Percentiles rank a stretch among this genome's conserved stretches.
These are phyloP conservation scores for Ogataea zsoltii DNA, from an alignment of 805 yeast genomes.

Conservation along the genomic window DNA sequence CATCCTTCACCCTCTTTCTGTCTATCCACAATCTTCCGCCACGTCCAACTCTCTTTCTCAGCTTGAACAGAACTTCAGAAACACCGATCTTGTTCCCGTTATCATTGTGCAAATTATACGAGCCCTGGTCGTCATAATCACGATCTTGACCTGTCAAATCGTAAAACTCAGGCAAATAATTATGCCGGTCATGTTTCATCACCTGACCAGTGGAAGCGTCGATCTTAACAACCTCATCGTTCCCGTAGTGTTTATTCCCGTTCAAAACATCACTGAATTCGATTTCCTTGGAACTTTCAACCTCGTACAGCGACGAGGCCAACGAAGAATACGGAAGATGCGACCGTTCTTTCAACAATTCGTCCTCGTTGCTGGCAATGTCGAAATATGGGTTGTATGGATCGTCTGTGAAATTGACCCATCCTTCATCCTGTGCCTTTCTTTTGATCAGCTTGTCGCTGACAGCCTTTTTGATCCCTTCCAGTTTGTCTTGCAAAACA, in stretches of 20 bases:
- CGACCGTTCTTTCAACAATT: conserved; percentile 47
- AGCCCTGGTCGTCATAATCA: conserved; percentile 24
- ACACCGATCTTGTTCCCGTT: conserved; percentile 29
- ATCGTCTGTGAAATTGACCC: conserved; percentile 85
- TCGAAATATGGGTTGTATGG: conserved; percentile 80
- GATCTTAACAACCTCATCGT: conserved; percentile 36
- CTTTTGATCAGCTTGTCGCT: conserved; percentile 77
- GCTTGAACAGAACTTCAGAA: conserved; percentile 55
- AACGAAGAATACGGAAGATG: conserved; percentile 83
- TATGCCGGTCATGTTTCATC: conserved; percentile 40
- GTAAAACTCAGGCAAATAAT: conserved; percentile 43
- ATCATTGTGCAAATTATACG: conserved; percentile 17
- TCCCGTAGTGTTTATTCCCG: conserved; percentile 41
- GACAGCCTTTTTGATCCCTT: conserved; percentile 79
- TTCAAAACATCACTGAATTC: conserved; percentile 46
- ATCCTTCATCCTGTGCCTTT: conserved; percentile 67
- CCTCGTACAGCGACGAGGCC: conserved; percentile 64
- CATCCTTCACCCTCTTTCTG: conserved; percentile 50
- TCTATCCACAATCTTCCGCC: conserved; percentile 72
- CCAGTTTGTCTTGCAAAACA: conserved; percentile 71
- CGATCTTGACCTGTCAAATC: conserved; percentile 35
- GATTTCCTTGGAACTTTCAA: conserved; percentile 58
- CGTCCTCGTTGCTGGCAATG: conserved; percentile 53
- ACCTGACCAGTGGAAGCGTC: conserved; percentile 53
- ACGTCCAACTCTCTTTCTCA: conserved; percentile 78